Conservation (phyloP, 352 stramenopile species). For the Thraustochytrium sp. region DNA sequence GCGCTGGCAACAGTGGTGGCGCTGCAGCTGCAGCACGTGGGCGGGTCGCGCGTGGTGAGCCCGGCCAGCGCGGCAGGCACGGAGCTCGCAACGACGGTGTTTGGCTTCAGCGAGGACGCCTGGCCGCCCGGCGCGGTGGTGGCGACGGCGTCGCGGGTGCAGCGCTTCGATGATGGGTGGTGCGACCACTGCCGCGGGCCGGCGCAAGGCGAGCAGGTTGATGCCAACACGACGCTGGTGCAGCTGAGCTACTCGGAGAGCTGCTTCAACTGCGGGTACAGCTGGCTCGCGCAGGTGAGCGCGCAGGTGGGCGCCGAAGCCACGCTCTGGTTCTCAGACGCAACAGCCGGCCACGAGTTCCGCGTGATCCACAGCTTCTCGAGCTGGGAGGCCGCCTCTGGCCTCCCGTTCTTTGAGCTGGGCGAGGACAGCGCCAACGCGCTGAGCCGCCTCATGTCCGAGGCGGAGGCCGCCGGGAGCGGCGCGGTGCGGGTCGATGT, state of each 20-base stretch:
- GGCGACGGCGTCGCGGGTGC: background rate
- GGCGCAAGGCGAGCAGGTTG: too few species aligned
- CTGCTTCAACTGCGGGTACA: background rate
- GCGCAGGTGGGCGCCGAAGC: background rate
- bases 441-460: background rate
- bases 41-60: too few species aligned
- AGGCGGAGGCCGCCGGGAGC: too few species aligned
- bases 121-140: background rate
- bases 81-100: background rate
- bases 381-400: background rate
- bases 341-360: background rate
- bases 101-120: background rate
- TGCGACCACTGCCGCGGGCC: background rate
- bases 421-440: background rate
- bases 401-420: background rate
- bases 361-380: background rate
- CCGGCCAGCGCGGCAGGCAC: background rate
- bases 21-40: too few species aligned
- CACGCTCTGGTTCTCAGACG: background rate
- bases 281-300: background rate
- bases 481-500: background rate
- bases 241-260: background rate
- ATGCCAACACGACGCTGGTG: background rate
- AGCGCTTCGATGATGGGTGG: background rate
- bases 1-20: too few species aligned